Base-by-base conservation (phyloP, 2,329 filamentous ascomycete genomes). In the Cadophora gregata region DNA sequence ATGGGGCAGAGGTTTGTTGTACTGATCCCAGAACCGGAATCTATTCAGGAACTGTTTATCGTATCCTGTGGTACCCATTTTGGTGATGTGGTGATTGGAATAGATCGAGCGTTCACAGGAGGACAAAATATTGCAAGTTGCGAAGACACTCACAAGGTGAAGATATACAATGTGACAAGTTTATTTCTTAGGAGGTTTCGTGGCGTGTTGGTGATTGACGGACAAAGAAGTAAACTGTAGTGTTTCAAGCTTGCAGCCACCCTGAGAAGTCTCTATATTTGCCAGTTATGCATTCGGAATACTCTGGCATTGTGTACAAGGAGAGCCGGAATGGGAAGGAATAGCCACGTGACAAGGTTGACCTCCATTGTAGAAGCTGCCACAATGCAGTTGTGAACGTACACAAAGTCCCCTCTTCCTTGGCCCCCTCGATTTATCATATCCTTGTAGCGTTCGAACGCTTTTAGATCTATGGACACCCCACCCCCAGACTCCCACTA, bases 401-500 rank as follows among this genome's bases (percentile, higher is more conserved):
- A n/a, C n/a, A n/a, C n/a, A n/a, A n/a, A n/a, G n/a, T n/a, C n/a
- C n/a, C n/a, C n/a, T n/a, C n/a, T n/a, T n/a, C n/a, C n/a, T n/a
- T n/a, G n/a, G n/a, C n/a, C n/a, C n/a, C n/a, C n/a, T n/a, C n/a
- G n/a, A n/a, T n/a, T n/a, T n/a, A n/a, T n/a, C n/a, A n/a, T n/a
- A n/a, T n/a, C n/a, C n/a, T n/a, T n/a, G n/a, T n/a, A n/a, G n/a
- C 31, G 31, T 36, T 48, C 45, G 2, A 24, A 48, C 1, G 24
- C n/a, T 2, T n/a, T 24, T 10, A 50, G 4, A 50, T 4, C 4
- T 24, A 14, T 3, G 55, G 2, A 42, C 55, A 59, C n/a, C n/a
- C 55, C 3, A 59, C 6, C 55, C n/a, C 31, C 9, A 59, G 9
- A 59, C n/a, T 38, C 8, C 55, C 36, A 59, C 55, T 59, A 14